Conservation (phyloP, 148 eudicot species). For the Arbutus unedo region DNA sequence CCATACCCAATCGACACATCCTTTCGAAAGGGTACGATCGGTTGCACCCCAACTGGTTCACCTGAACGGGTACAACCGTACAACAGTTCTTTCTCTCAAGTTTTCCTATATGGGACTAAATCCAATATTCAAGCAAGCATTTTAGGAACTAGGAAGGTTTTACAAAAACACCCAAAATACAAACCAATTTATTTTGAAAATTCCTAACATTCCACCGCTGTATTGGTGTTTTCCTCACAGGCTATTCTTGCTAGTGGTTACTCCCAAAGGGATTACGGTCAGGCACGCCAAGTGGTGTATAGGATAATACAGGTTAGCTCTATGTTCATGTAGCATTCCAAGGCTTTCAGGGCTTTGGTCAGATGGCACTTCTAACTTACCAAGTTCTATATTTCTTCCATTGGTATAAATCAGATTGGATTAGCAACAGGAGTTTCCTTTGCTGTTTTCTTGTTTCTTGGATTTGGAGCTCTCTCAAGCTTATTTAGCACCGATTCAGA, state of each 20-base stretch:
- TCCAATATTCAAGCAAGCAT: no score
- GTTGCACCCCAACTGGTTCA: no score
- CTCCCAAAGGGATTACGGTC: slow-evolving; percentile 63
- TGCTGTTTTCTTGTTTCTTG: slow-evolving; percentile 60
- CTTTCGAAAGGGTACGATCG: no score
- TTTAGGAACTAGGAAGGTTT: no score
- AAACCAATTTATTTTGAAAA: no score
- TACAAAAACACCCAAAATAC: no score
- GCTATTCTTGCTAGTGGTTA: slow-evolving; percentile 81
- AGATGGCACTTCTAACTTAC: not conserved
- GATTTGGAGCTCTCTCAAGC: slow-evolving; percentile 52
- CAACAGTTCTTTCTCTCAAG: no score
- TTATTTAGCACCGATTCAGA: slow-evolving; percentile 66
- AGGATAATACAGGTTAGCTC: slow-evolving; percentile 71
- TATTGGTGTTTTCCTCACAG: slow-evolving; percentile 31
- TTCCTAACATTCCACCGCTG: not conserved
- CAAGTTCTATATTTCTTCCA: not conserved
- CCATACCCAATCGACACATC: no score
- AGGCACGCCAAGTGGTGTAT: slow-evolving; percentile 70
- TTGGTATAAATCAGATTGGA: slow-evolving; percentile 54
- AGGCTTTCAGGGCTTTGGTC: not conserved
- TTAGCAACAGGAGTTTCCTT: slow-evolving; percentile 57
- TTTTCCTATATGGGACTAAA: no score
- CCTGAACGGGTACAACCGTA: no score
- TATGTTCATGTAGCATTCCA: slow-evolving; percentile 8